Evolutionary conservation across 768 basidiomycete genomes (phyloP), one percentile per base, ranked within the genome.

Genomic region (Crepidotus variabilis): DNA sequence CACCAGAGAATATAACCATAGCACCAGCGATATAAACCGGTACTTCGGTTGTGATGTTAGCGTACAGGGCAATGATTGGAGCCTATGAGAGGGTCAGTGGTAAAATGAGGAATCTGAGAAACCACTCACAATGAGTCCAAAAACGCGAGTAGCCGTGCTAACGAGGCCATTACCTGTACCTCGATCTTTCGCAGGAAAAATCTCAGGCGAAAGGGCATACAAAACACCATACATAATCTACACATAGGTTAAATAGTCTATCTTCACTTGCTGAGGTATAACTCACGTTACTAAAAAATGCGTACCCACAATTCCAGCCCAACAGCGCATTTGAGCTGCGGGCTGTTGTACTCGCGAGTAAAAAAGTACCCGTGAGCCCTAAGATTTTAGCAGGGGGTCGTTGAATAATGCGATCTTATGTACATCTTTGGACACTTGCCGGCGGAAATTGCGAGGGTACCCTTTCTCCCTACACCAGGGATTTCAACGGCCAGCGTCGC

Each of bases 291-390:
- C 80, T 83, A 59, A 70, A 78, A 65, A 85, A 85, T 4, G 72
- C 73, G 57, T 86, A 88, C 14, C 81, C 86, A 67, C 88, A 90
- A 66, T 90, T 90, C 88, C 88, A 90, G 52, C 85, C 89, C 43
- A 91, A 76, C 49, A 90, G 75, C 49, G 80, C 75, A 58, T 85
- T 77, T 11, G 84, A 87, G 63, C 78, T 85, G 64, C 81, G 76
- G 52, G 89, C 80, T 23, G 87, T 88, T 54, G 90, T 90, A 50
- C 78, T 84, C 60, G 79, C 84, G 66, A 87, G 85, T 24, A 92
- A 75, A 72, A 91, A 90, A 16, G 76, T 78, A 18, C 87, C 88
- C 14, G 89, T 90, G 63, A 89, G 78, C 67, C 77, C 84, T 85
- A 70, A 67, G 21, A 32, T 65, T 78, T 76, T 68, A 71, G 72